Conservation (phyloP, 371 early-diverging fungal species). For the Rhizomucor pusillus region DNA sequence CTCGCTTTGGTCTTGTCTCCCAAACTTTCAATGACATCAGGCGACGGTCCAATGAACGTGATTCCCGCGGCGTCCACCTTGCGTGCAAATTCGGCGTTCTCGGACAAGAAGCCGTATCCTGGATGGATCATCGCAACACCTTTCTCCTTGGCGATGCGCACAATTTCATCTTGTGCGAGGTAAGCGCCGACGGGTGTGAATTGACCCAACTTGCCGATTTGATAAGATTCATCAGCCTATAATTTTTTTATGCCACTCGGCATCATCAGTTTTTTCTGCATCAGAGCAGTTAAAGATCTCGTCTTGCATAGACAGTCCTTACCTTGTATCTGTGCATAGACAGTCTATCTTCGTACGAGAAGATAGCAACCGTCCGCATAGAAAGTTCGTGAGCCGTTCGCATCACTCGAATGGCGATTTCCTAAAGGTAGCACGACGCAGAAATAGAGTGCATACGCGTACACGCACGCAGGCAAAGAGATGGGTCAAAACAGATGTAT, state of each 20-base stretch:
- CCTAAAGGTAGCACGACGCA: too few species aligned
- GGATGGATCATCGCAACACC: conserved; percentile 85
- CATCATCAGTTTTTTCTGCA: too few species aligned
- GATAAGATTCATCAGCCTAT: conserved; percentile 90
- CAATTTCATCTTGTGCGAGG: conserved; percentile 89
- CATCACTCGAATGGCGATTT: conserved; percentile 92
- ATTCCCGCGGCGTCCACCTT: conserved; percentile 89
- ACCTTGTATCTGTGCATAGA: conserved; percentile 93
- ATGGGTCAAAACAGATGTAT: not conserved
- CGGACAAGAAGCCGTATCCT: conserved; percentile 90
- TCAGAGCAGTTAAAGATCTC: not conserved
- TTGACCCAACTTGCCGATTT: conserved; percentile 79
- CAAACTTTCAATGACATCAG: conserved; percentile 83
- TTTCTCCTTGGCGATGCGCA: conserved; percentile 79
- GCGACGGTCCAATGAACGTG: conserved; percentile 87
- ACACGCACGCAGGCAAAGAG: too few species aligned
- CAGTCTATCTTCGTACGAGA: conserved; percentile 87
- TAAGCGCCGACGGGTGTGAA: conserved; percentile 92
- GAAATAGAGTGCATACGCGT: too few species aligned
- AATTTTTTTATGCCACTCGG: not conserved
- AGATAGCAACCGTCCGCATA: conserved; percentile 86
- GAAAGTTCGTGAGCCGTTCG: conserved; percentile 92
- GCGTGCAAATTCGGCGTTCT: conserved; percentile 87
- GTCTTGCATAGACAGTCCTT: conserved; percentile 1
- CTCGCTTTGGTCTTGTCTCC: conserved; percentile 97